Evolutionary conservation across 345 rosid species (phyloP).

Genomic region (Lenwebbia sp.): DNA sequence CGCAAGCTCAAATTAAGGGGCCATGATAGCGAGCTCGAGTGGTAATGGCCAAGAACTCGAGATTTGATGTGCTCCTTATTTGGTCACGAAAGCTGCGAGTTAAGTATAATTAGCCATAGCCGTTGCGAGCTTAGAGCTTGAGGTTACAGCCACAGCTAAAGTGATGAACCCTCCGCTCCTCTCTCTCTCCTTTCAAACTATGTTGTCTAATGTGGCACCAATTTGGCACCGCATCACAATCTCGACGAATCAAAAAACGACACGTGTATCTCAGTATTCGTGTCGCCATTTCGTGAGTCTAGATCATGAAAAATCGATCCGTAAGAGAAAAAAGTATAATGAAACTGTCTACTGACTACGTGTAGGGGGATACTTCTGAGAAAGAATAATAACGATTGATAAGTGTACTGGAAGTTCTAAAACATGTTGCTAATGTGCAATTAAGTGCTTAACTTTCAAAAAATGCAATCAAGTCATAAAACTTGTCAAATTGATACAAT

Average conservation of each 20-base stretch:
- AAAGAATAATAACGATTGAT: neutral
- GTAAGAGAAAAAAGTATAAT: neutral
- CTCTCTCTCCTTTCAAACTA: neutral
- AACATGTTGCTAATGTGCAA: too few relatives aligned
- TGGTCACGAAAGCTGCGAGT: accelerated
- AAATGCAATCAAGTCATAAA: too few relatives aligned
- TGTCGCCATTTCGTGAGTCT: accelerated
- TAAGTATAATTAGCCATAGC: neutral
- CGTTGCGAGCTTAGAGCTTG: accelerated
- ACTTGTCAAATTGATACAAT: too few relatives aligned
- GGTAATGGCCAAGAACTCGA: too few relatives aligned
- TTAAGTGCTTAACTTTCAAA: too few relatives aligned
- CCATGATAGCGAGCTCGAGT: neutral
- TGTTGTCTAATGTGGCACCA: accelerated
- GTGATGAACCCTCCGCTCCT: accelerated
- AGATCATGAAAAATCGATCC: neutral
- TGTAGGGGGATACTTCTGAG: neutral
- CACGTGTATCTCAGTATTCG: neutral
- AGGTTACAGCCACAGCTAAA: neutral
- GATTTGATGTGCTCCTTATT: neutral
- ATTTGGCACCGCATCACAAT: accelerated
- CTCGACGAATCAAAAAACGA: neutral
- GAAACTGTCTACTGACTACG: neutral
- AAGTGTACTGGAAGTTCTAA: too few relatives aligned
- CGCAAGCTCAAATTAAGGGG: neutral